Evolutionary conservation across 371 early-diverging fungal genomes (phyloP), one percentile per base, ranked within the genome.

Genomic region (Mucor ambiguus): DNA sequence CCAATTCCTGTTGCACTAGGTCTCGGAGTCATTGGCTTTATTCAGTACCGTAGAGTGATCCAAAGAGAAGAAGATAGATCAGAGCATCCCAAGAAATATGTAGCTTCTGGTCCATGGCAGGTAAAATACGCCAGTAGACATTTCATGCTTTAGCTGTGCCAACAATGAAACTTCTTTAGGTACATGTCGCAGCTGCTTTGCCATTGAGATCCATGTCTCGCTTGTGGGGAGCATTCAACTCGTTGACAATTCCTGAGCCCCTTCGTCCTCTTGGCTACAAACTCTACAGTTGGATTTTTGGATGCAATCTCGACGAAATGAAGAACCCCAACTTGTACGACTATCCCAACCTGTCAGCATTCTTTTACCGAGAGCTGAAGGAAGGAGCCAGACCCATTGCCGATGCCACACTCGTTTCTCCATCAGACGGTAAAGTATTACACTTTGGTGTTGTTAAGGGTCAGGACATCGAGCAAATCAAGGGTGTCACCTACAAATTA

Each of bases 271-370:
- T 95, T 3, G 80, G 95, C 24, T 93, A 90, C 72, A 82, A 79
- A 48, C 41, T 91, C 1, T 98, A 97, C 63, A 86, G 92, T 41
- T 88, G 87, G 83, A 71, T 92, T 20, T 98, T 96, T 77, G 92
- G 91, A 56, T 97, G 98, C 77, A 92, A 96, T 66, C 77, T 98
- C 49, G 93, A 92, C 28, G 98, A 98, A 74, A 95, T 97, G 93
- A 87, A 86, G 64, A 91, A 94, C 41, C 87, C 90, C 0, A 87
- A 94, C 68, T 74, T 98, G 14, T 83, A 74, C 16, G 72, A 80
- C 20, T 98, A 96, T 73, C 88, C 88, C 30, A 96, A 96, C 74
- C 73, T 98, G 28, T 87, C 90, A 26, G 83, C 87, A 18, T 98
- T 98, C 76, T 98, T 98, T 63, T 96, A 95, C 70, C 89, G 98